Conservation (phyloP, 495 filamentous ascomycete species). For the Penicillium egyptiacum region DNA sequence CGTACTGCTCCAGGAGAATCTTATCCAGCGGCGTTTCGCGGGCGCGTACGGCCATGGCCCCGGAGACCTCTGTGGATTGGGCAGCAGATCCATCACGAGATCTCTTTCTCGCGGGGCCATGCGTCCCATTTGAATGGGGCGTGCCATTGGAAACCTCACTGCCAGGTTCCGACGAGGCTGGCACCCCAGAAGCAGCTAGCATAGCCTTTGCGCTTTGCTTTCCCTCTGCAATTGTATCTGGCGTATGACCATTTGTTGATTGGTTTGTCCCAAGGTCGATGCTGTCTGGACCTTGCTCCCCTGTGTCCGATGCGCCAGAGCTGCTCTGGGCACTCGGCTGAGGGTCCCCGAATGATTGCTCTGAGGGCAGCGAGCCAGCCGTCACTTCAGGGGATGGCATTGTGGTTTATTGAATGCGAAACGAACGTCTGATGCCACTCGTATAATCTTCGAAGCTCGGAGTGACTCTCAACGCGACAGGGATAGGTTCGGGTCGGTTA, state of each 20-base stretch:
- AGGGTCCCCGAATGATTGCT: constrained; percentile 27
- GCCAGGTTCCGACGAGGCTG: constrained; percentile 23
- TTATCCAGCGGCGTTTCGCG: constrained; percentile 49
- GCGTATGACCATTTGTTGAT: constrained; percentile 31
- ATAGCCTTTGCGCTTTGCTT: constrained; percentile 62
- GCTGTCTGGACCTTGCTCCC: constrained; percentile 27
- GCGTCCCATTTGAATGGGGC: constrained; percentile 37
- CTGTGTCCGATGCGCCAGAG: constrained; percentile 26
- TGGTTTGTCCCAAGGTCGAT: constrained; percentile 25
- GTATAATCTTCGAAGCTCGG: constrained; percentile 20
- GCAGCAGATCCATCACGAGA: constrained; percentile 58
- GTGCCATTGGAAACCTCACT: constrained; percentile 34
- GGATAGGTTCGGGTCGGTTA: constrained; percentile 24
- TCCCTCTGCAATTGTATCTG: constrained; percentile 50
- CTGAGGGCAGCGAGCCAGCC: constrained; percentile 24
- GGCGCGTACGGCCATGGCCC: constrained; percentile 33
- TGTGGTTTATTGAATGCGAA: constrained; percentile 14
- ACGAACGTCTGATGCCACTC: constrained; percentile 22
- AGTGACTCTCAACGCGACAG: constrained; percentile 27
- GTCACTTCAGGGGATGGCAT: constrained; percentile 45
- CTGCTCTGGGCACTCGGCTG: constrained; percentile 32
- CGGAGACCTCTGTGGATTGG: constrained; percentile 31
- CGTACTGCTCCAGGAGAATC: constrained; percentile 71
- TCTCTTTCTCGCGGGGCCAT: constrained; percentile 53
- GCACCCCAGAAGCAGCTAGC: constrained; percentile 50